phyloP scores from a whole-genome alignment of 805 yeast genomes.

The Brettanomyces anomalus region DNA sequence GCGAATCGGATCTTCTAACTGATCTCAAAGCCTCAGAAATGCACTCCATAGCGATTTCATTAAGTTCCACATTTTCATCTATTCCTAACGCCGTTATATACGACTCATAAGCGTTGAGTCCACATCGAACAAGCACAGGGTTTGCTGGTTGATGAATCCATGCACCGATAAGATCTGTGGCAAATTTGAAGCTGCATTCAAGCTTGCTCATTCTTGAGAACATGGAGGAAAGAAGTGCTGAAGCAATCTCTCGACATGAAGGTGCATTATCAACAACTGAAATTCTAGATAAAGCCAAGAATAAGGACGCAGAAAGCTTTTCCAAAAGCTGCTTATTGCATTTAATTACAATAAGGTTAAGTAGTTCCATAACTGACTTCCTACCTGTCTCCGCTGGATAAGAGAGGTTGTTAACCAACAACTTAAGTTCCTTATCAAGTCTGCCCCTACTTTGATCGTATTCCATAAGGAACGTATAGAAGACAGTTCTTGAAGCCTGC shows the following conservation, averaged over 20 bases:
- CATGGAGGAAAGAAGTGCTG: conserved; percentile 47
- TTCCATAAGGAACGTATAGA: conserved; percentile 80
- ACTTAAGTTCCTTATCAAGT: conserved; percentile 72
- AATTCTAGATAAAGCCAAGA: conserved; percentile 72
- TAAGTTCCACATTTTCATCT: conserved; percentile 20
- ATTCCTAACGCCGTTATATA: conserved; percentile 41
- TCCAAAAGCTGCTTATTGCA: conserved; percentile 50
- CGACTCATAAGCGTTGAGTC: conserved; percentile 63
- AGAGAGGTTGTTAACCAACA: conserved; percentile 68
- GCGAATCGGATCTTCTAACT: conserved; percentile 29
- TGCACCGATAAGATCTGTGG: conserved; percentile 36
- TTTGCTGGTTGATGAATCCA: conserved; percentile 60
- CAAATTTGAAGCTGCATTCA: conserved; percentile 18
- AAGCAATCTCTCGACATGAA: conserved; percentile 79
- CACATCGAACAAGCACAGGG: conserved; percentile 53
- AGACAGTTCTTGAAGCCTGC: conserved; percentile 75
- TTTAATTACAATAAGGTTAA: conserved; percentile 61
- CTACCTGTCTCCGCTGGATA: conserved; percentile 86
- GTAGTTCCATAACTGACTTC: conserved; percentile 81
- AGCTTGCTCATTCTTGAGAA: conserved; percentile 36
- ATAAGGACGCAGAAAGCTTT: conserved; percentile 65
- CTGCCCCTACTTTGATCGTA: conserved; percentile 89
- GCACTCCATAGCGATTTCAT: conserved; percentile 20
- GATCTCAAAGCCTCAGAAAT: conserved; percentile 12
- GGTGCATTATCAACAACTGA: conserved; percentile 69